These are phyloP conservation scores for Epithemia pelagica DNA, from an alignment of 108 stramenopile genomes.

Conservation along the genomic window DNA sequence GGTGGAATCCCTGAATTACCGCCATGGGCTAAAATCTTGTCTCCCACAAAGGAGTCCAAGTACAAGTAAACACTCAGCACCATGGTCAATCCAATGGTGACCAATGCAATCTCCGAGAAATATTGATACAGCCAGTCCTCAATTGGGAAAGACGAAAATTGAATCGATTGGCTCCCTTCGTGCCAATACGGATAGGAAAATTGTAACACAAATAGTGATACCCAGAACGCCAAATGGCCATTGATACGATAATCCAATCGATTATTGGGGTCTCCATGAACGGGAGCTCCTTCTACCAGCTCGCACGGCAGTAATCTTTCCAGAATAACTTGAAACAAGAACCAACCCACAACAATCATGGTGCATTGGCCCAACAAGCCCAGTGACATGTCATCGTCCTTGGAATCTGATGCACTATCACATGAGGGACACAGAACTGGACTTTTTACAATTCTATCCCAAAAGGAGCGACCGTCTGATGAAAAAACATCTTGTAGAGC, in stretches of 20 bases:
- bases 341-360: slow-evolving; percentile 62
- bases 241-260: slow-evolving; percentile 82
- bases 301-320: slow-evolving; percentile 82
- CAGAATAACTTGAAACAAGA: slow-evolving; percentile 78
- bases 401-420: slow-evolving; percentile 13
- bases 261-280: slow-evolving; percentile 17
- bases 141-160: slow-evolving; percentile 53
- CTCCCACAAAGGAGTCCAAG: slow-evolving; percentile 46
- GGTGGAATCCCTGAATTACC: slow-evolving; percentile 75
- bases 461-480: slow-evolving; percentile 1
- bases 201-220: slow-evolving; percentile 50
- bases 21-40: slow-evolving; percentile 70
- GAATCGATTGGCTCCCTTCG: slow-evolving; percentile 15
- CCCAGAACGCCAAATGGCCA: slow-evolving; percentile 94
- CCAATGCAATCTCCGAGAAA: slow-evolving; percentile 61
- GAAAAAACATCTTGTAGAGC: slow-evolving; percentile 4
- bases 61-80: slow-evolving; percentile 70
- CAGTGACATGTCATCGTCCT: background rate
- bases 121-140: slow-evolving; percentile 63
- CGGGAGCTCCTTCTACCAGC: slow-evolving; percentile 64
- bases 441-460: slow-evolving; percentile 16
- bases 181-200: slow-evolving; percentile 37
- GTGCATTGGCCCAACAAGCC: slow-evolving; percentile 31
- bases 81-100: slow-evolving; percentile 46
- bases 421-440: slow-evolving; percentile 39